These are phyloP conservation scores for Vanilla planifolia DNA, from an alignment of 106 monocot genomes.

Conservation along the genomic window DNA sequence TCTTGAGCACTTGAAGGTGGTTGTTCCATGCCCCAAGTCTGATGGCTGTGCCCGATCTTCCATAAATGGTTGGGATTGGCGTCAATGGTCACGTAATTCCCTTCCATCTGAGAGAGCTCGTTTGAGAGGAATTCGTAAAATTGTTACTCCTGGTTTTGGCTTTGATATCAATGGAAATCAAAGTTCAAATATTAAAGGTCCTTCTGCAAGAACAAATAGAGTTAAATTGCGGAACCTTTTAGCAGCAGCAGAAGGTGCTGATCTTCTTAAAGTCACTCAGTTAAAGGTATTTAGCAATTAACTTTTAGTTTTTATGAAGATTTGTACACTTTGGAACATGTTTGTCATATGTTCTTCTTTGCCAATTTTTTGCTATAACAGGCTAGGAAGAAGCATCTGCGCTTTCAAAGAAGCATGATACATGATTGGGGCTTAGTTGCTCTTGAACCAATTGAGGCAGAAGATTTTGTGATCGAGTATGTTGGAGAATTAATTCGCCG, in stretches of 20 bases:
- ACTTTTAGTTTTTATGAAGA: background rate
- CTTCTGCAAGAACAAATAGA: conserved; percentile 96
- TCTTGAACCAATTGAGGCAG: conserved; percentile 94
- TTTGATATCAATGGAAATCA: conserved; percentile 20
- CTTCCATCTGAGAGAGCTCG: conserved; percentile 65
- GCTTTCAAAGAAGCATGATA: conserved; percentile 98
- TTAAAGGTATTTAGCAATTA: conserved; percentile 39
- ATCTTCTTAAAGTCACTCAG: conserved; percentile 83
- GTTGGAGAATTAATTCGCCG: conserved; percentile 88
- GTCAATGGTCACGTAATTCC: conserved; percentile 72
- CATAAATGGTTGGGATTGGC: conserved; percentile 91
- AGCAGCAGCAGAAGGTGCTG: conserved; percentile 90
- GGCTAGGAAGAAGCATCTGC: conserved; percentile 81
- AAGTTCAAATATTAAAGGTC: conserved; percentile 42
- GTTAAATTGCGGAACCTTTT: conserved; percentile 76
- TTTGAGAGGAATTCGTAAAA: conserved; percentile 34
- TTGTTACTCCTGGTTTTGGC: background rate
- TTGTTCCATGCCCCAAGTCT: conserved; percentile 58
- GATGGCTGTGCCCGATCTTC: conserved; percentile 89
- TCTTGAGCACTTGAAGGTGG: conserved; percentile 22
- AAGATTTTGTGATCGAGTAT: conserved; percentile 99
- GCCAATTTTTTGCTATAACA: conserved; percentile 21
- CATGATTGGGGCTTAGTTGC: conserved; percentile 99
- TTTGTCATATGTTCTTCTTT: conserved; percentile 14
- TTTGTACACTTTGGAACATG: background rate